Evolutionary conservation across 2,329 filamentous ascomycete species (phyloP), one percentile per base, ranked within the genome.

Genomic region (Rutstroemia sp.): DNA sequence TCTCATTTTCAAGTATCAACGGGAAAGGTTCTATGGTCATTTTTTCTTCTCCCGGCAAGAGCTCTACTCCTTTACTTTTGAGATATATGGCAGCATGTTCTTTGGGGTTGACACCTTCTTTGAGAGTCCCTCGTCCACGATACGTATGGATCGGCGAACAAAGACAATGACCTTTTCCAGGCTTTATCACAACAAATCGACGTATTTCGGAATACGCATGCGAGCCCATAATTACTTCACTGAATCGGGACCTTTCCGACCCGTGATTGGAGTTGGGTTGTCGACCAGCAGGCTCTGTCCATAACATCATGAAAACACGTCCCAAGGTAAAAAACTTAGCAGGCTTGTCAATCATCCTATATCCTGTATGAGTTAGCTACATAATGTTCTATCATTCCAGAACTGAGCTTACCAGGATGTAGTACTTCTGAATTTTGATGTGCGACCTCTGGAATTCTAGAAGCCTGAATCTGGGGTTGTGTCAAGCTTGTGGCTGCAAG

Each of bases 131-230:
- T 59, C 62, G 60, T 5, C 54, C 55, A 8, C 27, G 39, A 39
- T 65, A 65, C 9, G 62, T 65, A 50, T 64, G 62, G 5, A 65
- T 63, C 1, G 63, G 60, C 61, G 59, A 62, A 53, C 63, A 65
- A 17, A 63, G 59, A 21, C 53, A 51, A 40, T 61, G 60, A 2
- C 63, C 63, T 16, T 58, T 54, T 2, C 58, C 56, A 16, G 61
- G 58, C 17, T 46, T 45, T 16, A 65, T 54, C 2, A 65, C 58
- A 47, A 65, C 62, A 48, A 65, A 64, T 1, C 61, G 62, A 8
- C 63, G 57, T n/a, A 65, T 64, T 21, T 65, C 61, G 46, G 46
- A 60, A 25, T 57, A 63, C 14, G 49, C 62, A n/a, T 50, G 57
- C 19, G 51, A 54, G n/a, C 57, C 55, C 27, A 60, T 47, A 48